These are phyloP conservation scores for Fusarium zealandicum DNA, from an alignment of 2,329 filamentous ascomycete species.

Conservation along the genomic window DNA sequence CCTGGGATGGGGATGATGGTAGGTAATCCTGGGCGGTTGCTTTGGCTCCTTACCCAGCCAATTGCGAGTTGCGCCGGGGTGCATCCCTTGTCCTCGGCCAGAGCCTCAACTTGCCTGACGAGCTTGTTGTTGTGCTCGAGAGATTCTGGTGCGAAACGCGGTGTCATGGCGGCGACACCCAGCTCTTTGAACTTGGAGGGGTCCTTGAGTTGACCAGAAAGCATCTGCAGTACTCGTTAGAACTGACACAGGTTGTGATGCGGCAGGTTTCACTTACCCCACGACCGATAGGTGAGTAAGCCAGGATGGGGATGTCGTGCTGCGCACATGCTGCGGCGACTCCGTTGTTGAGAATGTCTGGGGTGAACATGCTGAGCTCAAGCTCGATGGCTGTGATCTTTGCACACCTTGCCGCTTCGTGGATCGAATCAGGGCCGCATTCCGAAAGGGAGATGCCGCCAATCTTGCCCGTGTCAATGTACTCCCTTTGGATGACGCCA, in stretches of 20 bases:
- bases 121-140: slow-evolving; percentile 71
- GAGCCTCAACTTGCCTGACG: slow-evolving; percentile 60
- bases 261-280: slow-evolving; percentile 47
- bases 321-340: slow-evolving; percentile 65
- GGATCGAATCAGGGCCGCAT: slow-evolving; percentile 56
- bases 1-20: slow-evolving; percentile 72
- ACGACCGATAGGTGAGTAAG: slow-evolving; percentile 74
- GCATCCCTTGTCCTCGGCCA: slow-evolving; percentile 67
- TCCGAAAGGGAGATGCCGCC: slow-evolving; percentile 62
- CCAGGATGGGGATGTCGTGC: slow-evolving; percentile 71
- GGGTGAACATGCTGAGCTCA: slow-evolving; percentile 60
- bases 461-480: slow-evolving; percentile 60
- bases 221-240: slow-evolving; percentile 38
- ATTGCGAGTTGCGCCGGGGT: slow-evolving; percentile 72
- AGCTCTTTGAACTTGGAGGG: slow-evolving; percentile 34
- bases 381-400: slow-evolving; percentile 60
- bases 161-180: slow-evolving; percentile 45
- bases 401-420: slow-evolving; percentile 53
- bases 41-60: slow-evolving; percentile 65
- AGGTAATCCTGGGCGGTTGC: slow-evolving; percentile 59
- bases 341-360: slow-evolving; percentile 59
- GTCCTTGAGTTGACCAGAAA: slow-evolving; percentile 41
- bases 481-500: slow-evolving; percentile 53
- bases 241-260: neutral
- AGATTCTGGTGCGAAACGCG: slow-evolving; percentile 68